These are phyloP conservation scores for Cladosporium velox DNA, from an alignment of 2,329 filamentous ascomycete species.

Conservation along the genomic window DNA sequence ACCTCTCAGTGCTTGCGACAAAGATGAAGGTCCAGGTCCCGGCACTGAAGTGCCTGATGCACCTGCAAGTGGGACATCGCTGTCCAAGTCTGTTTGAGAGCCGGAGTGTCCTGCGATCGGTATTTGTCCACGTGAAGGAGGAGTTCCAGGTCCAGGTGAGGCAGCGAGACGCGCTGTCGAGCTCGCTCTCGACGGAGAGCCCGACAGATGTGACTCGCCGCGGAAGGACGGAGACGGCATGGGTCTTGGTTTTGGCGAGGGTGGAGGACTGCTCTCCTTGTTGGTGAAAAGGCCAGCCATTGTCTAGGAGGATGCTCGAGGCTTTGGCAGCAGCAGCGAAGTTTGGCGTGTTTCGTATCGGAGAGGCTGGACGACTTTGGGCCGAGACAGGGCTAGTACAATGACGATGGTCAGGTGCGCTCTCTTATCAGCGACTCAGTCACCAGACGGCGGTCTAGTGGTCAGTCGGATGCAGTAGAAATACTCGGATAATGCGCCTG, in stretches of 20 bases:
- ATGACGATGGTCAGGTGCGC: slow-evolving; percentile 19
- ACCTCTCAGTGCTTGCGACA: slow-evolving; percentile 82
- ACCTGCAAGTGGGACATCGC: slow-evolving; percentile 64
- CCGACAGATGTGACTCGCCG: slow-evolving; percentile 23
- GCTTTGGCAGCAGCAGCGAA: not conserved
- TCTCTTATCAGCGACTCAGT: slow-evolving; percentile 5
- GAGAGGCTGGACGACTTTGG: slow-evolving; percentile 12
- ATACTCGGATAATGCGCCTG: not conserved
- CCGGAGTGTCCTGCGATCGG: slow-evolving; percentile 9
- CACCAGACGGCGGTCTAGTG: slow-evolving; percentile 1
- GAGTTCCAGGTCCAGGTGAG: slow-evolving; percentile 28
- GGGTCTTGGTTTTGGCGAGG: slow-evolving; percentile 5
- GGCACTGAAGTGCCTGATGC: slow-evolving; percentile 58
- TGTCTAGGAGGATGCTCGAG: not conserved
- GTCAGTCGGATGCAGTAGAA: not conserved
- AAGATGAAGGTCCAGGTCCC: slow-evolving; percentile 81
- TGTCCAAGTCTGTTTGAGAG: slow-evolving; percentile 25
- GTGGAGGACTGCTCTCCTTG: not conserved
- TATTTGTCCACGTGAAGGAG: slow-evolving; percentile 26
- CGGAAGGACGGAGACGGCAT: slow-evolving; percentile 16
- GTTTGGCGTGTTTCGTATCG: not conserved
- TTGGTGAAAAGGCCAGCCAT: slow-evolving; percentile 14
- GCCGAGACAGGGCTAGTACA: slow-evolving; percentile 10
- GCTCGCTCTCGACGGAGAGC: slow-evolving; percentile 50
- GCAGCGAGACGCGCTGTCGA: slow-evolving; percentile 35